Conservation (phyloP, 2,329 filamentous ascomycete species). For the Aspergillus unguis region DNA sequence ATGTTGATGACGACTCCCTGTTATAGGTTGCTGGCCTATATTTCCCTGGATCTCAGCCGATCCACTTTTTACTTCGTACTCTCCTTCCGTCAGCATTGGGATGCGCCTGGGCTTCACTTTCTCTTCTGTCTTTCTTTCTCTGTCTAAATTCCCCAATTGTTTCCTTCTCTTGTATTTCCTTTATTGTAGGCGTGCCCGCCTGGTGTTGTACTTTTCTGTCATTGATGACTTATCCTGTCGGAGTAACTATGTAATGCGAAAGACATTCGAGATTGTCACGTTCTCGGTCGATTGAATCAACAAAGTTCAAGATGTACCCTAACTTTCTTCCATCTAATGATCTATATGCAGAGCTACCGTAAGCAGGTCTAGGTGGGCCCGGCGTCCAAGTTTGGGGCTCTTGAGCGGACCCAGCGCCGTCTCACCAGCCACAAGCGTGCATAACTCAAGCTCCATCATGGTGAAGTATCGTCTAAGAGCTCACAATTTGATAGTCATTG, state of each 20-base stretch:
- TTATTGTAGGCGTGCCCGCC: conserved; percentile 3
- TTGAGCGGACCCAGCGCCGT: too few relatives aligned
- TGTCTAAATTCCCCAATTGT: conserved; percentile 18
- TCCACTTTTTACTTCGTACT: conserved; percentile 13
- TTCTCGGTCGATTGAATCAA: background rate
- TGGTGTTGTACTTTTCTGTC: background rate
- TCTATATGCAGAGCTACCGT: too few relatives aligned
- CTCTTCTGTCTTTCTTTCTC: conserved; percentile 15
- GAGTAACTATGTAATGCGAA: conserved; percentile 1
- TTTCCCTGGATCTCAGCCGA: conserved; percentile 8
- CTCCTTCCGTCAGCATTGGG: conserved; percentile 21
- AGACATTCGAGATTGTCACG: background rate
- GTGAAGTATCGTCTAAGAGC: too few relatives aligned
- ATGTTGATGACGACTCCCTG: conserved; percentile 30
- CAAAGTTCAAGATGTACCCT: too few relatives aligned
- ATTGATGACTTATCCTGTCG: background rate
- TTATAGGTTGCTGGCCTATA: conserved; percentile 8
- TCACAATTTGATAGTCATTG: too few relatives aligned
- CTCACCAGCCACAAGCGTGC: too few relatives aligned
- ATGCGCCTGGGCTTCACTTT: conserved; percentile 21
- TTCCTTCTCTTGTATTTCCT: conserved; percentile 11
- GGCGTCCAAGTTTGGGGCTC: too few relatives aligned
- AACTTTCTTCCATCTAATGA: too few relatives aligned
- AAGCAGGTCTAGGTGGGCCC: too few relatives aligned
- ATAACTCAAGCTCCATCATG: too few relatives aligned